A percentile compares a stretch with the other conserved stretches of the same genome.
Conservation (phyloP, 768 basidiomycete species). For the Leccinum disarticulatum region DNA sequence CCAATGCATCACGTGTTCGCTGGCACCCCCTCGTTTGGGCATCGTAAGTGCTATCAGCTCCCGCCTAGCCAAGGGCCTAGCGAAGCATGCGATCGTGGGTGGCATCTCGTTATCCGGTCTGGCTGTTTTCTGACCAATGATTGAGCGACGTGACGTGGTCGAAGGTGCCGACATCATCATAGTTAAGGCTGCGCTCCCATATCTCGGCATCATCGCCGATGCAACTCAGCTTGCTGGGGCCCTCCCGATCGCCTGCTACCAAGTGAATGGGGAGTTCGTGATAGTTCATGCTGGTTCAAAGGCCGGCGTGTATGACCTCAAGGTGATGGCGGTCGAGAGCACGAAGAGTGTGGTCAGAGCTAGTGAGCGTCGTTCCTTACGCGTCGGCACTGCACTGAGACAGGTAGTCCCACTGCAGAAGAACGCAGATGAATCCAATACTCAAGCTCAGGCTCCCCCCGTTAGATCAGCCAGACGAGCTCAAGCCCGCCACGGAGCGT, state of each 20-base stretch:
- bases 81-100: constrained; percentile 88
- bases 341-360: constrained; percentile 91
- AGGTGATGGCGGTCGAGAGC: constrained; percentile 92
- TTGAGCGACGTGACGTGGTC: constrained; percentile 76
- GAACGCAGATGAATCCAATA: too few species aligned
- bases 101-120: neutral
- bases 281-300: constrained; percentile 94
- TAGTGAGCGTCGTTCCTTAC: constrained; percentile 48
- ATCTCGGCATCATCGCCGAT: constrained; percentile 94
- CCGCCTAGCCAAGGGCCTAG: constrained; percentile 89
- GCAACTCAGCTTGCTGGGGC: constrained; percentile 78
- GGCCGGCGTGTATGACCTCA: constrained; percentile 91
- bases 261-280: constrained; percentile 96
- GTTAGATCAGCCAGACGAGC: too few species aligned
- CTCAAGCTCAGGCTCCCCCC: too few species aligned
- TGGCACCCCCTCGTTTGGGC: constrained; percentile 86
- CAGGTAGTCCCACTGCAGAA: too few species aligned
- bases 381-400: neutral
- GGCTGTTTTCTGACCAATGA: constrained; percentile 3
- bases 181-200: constrained; percentile 96
- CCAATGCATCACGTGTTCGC: neutral
- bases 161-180: constrained; percentile 99
- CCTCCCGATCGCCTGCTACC: constrained; percentile 94
- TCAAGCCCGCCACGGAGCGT: too few species aligned
- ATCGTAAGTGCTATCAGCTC: constrained; percentile 98